Evolutionary conservation across 2,329 filamentous ascomycete species (phyloP).

Genomic region (Xylaria sp.): DNA sequence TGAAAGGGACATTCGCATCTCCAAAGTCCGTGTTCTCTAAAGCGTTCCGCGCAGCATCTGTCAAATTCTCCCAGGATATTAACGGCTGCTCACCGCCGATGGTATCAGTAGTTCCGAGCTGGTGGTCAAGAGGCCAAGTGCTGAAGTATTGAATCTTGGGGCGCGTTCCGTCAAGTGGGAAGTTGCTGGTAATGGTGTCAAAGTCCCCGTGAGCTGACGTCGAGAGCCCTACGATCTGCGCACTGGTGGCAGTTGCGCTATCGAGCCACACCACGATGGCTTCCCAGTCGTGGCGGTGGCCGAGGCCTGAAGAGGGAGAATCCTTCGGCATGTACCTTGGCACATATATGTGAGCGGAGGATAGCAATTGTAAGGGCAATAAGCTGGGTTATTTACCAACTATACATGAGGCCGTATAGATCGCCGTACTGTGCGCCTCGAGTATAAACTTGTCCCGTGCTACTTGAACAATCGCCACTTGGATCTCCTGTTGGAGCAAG

Average conservation of each 20-base stretch:
- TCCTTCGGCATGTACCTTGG: slow-evolving; percentile 56
- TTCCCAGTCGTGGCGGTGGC: slow-evolving; percentile 55
- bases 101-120: slow-evolving; percentile 50
- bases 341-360: slow-evolving; percentile 19
- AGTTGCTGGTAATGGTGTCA: slow-evolving; percentile 42
- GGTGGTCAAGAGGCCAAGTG: slow-evolving; percentile 51
- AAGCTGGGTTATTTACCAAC: slow-evolving; percentile 42
- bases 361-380: not conserved
- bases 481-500: slow-evolving; percentile 45
- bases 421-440: slow-evolving; percentile 46
- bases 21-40: slow-evolving; percentile 55
- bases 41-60: slow-evolving; percentile 50
- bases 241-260: slow-evolving; percentile 39
- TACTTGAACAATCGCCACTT: slow-evolving; percentile 46
- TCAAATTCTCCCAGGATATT: slow-evolving; percentile 55
- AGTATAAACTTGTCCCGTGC: slow-evolving; percentile 52
- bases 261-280: slow-evolving; percentile 51
- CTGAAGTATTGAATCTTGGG: slow-evolving; percentile 50
- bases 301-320: slow-evolving; percentile 50
- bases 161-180: slow-evolving; percentile 45
- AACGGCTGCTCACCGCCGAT: slow-evolving; percentile 54
- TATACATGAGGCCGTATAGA: slow-evolving; percentile 51
- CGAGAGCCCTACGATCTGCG: slow-evolving; percentile 48
- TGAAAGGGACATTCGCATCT: slow-evolving; percentile 55
- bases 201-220: slow-evolving; percentile 51